A percentile compares a stretch with the other conserved stretches of the same genome.
Conservation (phyloP, 2,329 filamentous ascomycete species). For the Cyclaneusma minus region DNA sequence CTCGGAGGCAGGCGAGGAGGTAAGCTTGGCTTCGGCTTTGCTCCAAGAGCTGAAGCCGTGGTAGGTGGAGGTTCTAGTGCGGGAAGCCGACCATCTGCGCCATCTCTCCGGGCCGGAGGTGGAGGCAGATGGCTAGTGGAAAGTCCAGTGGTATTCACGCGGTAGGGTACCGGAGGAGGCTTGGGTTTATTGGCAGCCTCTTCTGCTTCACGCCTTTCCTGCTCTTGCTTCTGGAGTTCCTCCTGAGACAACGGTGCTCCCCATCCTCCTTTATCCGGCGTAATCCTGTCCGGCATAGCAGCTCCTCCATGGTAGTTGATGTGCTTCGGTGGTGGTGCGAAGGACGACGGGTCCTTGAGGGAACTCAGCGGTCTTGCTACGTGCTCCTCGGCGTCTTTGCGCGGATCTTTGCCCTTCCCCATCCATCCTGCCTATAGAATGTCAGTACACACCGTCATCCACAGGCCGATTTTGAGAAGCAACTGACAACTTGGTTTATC, state of each 20-base stretch:
- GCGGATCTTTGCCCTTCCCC: slow-evolving; percentile 17
- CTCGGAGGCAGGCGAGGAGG: slow-evolving; percentile 43
- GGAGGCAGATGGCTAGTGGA: slow-evolving; percentile 41
- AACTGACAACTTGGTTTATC: slow-evolving; percentile 16
- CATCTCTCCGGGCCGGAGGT: slow-evolving; percentile 33
- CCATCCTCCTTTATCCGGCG: slow-evolving; percentile 21
- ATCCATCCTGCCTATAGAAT: slow-evolving; percentile 15
- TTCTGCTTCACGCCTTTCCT: slow-evolving; percentile 9
- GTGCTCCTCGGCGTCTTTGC: slow-evolving; percentile 8
- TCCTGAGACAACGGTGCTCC: slow-evolving; percentile 26
- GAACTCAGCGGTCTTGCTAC: slow-evolving; percentile 35
- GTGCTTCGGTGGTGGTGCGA: slow-evolving; percentile 51
- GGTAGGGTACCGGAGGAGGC: slow-evolving; percentile 41
- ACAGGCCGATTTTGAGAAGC: too few species aligned
- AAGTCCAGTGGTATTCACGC: slow-evolving; percentile 43
- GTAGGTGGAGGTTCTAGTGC: slow-evolving; percentile 10
- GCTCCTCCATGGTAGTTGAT: slow-evolving; percentile 13
- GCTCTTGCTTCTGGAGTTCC: slow-evolving; percentile 15
- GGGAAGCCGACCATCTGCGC: slow-evolving; percentile 10
- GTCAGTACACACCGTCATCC: too few species aligned
- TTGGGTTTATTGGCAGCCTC: slow-evolving; percentile 14
- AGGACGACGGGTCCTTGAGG: slow-evolving; percentile 47
- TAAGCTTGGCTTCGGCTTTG: slow-evolving; percentile 21
- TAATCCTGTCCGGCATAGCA: slow-evolving; percentile 14
- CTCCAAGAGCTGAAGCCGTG: slow-evolving; percentile 5